phyloP scores from a whole-genome alignment of 179 eudicot species.

The Nepenthes alata region DNA sequence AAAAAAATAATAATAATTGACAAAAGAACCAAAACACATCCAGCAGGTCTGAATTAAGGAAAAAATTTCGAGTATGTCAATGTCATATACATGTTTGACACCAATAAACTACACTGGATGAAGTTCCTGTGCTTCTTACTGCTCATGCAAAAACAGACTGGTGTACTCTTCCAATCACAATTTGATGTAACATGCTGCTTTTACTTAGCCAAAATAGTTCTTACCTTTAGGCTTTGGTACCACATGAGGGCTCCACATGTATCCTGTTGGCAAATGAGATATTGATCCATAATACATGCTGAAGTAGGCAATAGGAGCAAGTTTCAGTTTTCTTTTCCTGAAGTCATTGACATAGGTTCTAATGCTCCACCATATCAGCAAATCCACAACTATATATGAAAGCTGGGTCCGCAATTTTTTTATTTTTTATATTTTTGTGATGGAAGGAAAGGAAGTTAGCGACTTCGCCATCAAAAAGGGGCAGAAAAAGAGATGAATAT shows the following conservation, averaged over 20 bases:
- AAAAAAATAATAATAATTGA: too few species aligned
- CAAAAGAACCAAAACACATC: too few species aligned
- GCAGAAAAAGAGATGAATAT: conserved; percentile 1
- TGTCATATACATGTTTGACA: too few species aligned
- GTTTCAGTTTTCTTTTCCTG: conserved; percentile 74
- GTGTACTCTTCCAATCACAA: background rate
- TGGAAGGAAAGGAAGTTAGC: background rate
- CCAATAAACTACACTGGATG: too few species aligned
- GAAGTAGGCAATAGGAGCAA: conserved; percentile 82
- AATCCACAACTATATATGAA: conserved; percentile 74
- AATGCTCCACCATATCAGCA: conserved; percentile 91
- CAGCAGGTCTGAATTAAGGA: too few species aligned
- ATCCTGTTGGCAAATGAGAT: conserved; percentile 83
- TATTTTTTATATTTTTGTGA: background rate
- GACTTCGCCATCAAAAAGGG: background rate
- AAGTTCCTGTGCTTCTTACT: too few species aligned
- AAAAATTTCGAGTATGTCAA: too few species aligned
- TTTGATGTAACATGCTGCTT: background rate
- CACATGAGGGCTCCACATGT: conserved; percentile 94
- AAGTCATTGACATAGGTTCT: conserved; percentile 79
- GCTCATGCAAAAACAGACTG: too few species aligned
- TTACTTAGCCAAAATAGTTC: conserved; percentile 1
- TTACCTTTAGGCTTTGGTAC: conserved; percentile 87
- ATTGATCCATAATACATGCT: conserved; percentile 76
- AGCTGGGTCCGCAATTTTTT: conserved; percentile 33